Percentiles rank a stretch among this genome's conserved stretches.
Evolutionary conservation across 1,284 basidiomycete species (phyloP).

Genomic region (Cryptococcus depauperatus): DNA sequence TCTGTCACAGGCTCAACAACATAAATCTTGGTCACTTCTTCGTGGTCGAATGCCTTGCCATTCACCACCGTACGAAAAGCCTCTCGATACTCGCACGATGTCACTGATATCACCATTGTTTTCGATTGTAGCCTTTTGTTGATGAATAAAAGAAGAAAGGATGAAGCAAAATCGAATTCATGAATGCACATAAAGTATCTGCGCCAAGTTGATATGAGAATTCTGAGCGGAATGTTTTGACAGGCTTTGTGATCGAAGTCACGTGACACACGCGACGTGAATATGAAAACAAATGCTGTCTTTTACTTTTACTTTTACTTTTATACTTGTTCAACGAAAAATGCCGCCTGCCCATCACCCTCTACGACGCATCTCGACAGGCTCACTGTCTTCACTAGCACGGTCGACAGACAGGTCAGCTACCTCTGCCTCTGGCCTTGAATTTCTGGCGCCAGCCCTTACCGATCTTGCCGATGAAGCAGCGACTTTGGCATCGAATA

Average conservation of each 20-base stretch:
- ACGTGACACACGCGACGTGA: background rate
- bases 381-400: constrained; percentile 75
- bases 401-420: constrained; percentile 54
- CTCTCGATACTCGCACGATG: constrained; percentile 9
- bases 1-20: constrained; percentile 17
- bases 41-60: constrained; percentile 9
- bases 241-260: too few relatives aligned
- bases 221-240: too few relatives aligned
- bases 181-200: too few relatives aligned
- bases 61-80: constrained; percentile 13
- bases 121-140: too few relatives aligned
- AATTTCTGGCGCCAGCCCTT: constrained; percentile 75
- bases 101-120: constrained; percentile 21
- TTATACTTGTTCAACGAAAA: too few relatives aligned
- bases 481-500: constrained; percentile 65
- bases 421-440: constrained; percentile 71
- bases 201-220: too few relatives aligned
- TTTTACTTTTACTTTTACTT: background rate
- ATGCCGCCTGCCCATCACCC: constrained; percentile 18
- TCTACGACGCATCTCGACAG: constrained; percentile 81
- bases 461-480: constrained; percentile 80
- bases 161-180: too few relatives aligned
- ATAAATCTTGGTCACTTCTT: constrained; percentile 19
- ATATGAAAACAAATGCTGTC: background rate
- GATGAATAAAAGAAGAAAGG: too few relatives aligned